Evolutionary conservation across 768 basidiomycete genomes (phyloP).

Genomic region (Artomyces pyxidatus): DNA sequence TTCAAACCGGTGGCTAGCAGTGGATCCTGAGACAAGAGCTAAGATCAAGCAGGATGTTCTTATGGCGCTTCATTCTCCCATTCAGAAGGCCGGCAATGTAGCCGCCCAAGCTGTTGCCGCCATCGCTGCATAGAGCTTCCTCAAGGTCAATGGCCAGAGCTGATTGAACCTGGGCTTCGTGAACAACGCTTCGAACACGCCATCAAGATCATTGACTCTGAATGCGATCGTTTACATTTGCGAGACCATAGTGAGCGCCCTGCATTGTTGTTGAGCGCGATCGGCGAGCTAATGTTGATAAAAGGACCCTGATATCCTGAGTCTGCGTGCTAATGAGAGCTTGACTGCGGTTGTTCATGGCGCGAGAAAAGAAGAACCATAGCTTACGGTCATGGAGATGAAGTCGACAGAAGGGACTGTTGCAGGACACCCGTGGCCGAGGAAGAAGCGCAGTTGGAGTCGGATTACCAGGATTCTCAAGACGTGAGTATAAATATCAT

Average conservation of each 20-base stretch:
- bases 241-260: conserved; percentile 90
- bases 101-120: conserved; percentile 93
- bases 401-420: conserved; percentile 86
- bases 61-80: conserved; percentile 69
- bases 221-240: conserved; percentile 97
- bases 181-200: conserved; percentile 61
- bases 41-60: conserved; percentile 89
- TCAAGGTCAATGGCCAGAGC: conserved; percentile 77
- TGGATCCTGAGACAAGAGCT: conserved; percentile 54
- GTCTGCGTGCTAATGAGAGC: conserved; percentile 90
- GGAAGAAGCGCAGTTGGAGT: conserved; percentile 85
- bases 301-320: conserved; percentile 90
- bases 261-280: not conserved
- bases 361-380: conserved; percentile 91
- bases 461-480: conserved; percentile 63
- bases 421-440: conserved; percentile 98
- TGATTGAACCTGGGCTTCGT: conserved; percentile 87
- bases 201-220: conserved; percentile 77
- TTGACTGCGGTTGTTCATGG: conserved; percentile 98
- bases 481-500: conserved; percentile 47
- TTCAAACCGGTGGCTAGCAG: conserved; percentile 70
- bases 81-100: conserved; percentile 69
- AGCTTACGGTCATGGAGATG: conserved; percentile 98
- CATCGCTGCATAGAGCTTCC: conserved; percentile 90
- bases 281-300: conserved; percentile 14